Base-by-base conservation (phyloP, 2,329 filamentous ascomycete species). In the Penicillium janthinellum region DNA sequence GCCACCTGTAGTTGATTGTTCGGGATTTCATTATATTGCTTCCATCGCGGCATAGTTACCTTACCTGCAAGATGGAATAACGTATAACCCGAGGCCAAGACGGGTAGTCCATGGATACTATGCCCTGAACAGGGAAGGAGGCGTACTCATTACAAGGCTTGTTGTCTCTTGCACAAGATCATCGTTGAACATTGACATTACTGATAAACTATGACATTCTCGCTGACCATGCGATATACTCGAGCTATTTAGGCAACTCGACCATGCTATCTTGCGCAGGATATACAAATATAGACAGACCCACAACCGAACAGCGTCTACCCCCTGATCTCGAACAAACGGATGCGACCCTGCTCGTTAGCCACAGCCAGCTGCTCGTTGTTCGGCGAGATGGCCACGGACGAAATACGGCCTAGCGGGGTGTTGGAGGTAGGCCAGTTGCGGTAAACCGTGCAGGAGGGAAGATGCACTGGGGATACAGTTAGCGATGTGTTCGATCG, bases 381-480 rank as follows among this genome's bases (percentile, higher is more conserved):
- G 62, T 83, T 81, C 5, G 79, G 82, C 20, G 84, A 84, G 73
- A 91, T 90, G 3, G 90, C 88, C 60, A 92, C 85, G 0, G 87
- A 83, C 2, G 91, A 90, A 65, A 98, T 88, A 60, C 92, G 84
- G 0, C 95, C 95, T 62, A 99, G 78, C 0, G 93, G 92, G 58
- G 95, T 99, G 74, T 90, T 88, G 64, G 88, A 86, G 56, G 94
- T 99, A 25, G 95, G 95, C 95, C 95, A 99, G 77, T 99, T 99
- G 70, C 89, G 88, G 82, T 95, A 99, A 20, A 98, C 91, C 1
- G 92, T 96, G 75, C 92, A 96, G 67, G 86, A 93, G 0, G 94
- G 93, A 67, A 99, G 79, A 76, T 99, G 95, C 35, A 94, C 92
- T 79, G 65, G 28, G 10, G 31, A 37, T 8, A 15, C 55, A 56